phyloP scores from a whole-genome alignment of 805 yeast genomes.

The Sugiyamaella floridensis region DNA sequence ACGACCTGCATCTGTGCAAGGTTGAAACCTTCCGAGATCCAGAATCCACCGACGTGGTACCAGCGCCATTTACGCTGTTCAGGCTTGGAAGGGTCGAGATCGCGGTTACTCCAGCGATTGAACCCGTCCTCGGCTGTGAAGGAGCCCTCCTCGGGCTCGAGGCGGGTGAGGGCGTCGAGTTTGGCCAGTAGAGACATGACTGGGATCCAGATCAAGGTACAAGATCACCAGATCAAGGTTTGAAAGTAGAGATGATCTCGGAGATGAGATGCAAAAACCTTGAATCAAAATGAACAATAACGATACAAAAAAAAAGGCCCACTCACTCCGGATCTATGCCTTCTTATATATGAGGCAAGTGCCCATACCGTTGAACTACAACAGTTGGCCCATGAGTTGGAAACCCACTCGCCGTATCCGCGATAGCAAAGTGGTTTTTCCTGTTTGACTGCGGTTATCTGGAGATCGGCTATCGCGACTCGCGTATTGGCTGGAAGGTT shows the following conservation, averaged over 20 bases:
- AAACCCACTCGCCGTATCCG: background rate
- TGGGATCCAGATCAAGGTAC: background rate
- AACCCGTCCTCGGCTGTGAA: conserved; percentile 4
- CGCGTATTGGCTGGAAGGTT: background rate
- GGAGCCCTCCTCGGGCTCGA: conserved; percentile 7
- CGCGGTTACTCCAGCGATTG: conserved; percentile 10
- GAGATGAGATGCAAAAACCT: no score
- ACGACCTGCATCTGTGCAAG: conserved; percentile 13
- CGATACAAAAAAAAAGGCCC: no score
- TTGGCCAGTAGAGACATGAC: background rate
- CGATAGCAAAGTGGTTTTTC: background rate
- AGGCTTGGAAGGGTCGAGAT: conserved; percentile 12
- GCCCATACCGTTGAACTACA: background rate
- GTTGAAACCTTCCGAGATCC: conserved; percentile 14
- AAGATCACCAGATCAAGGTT: background rate
- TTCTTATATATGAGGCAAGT: background rate
- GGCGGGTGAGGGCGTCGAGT: background rate
- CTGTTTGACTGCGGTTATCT: background rate
- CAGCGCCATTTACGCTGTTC: conserved; percentile 14
- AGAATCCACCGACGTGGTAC: conserved; percentile 15
- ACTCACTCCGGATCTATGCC: background rate
- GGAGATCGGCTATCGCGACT: background rate
- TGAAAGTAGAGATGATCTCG: no score
- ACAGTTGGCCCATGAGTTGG: background rate
- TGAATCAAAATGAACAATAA: no score